A percentile compares a stretch with the other conserved stretches of the same genome.
Evolutionary conservation across 371 early-diverging fungal species (phyloP).

Genomic region (Mucor racemosus): DNA sequence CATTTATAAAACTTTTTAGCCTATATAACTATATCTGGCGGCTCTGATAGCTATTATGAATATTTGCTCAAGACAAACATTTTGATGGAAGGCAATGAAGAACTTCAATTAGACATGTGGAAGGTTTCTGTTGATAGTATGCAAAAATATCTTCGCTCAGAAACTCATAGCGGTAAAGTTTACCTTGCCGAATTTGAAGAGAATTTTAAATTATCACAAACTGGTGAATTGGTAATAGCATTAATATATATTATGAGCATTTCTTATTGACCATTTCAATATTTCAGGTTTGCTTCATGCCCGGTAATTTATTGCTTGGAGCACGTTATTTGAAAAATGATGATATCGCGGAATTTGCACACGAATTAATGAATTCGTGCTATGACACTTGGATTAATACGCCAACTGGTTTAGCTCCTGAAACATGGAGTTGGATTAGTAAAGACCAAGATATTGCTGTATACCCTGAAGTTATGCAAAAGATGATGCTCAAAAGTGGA

Average conservation of each 20-base stretch:
- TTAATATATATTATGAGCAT: neutral
- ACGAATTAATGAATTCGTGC: slow-evolving; percentile 47
- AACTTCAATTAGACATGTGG: slow-evolving; percentile 52
- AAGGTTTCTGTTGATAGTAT: slow-evolving; percentile 48
- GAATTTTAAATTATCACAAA: slow-evolving; percentile 31
- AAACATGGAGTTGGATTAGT: slow-evolving; percentile 54
- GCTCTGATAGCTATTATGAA: slow-evolving; percentile 92
- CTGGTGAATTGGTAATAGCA: slow-evolving; percentile 46
- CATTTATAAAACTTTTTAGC: slow-evolving; percentile 17
- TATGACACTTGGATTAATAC: slow-evolving; percentile 44
- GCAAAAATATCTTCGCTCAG: slow-evolving; percentile 47
- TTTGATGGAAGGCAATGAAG: slow-evolving; percentile 54
- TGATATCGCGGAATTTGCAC: slow-evolving; percentile 28
- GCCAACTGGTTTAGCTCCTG: slow-evolving; percentile 49
- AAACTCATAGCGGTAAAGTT: slow-evolving; percentile 35
- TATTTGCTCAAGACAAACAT: slow-evolving; percentile 77
- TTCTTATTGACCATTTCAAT: neutral
- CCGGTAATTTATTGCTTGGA: slow-evolving; percentile 49
- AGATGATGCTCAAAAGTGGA: slow-evolving; percentile 28
- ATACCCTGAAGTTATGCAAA: slow-evolving; percentile 36
- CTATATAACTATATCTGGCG: slow-evolving; percentile 59
- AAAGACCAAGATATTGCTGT: slow-evolving; percentile 22
- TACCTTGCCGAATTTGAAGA: slow-evolving; percentile 46
- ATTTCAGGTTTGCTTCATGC: slow-evolving; percentile 48
- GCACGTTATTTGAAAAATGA: slow-evolving; percentile 39